Evolutionary conservation across 768 basidiomycete genomes (phyloP).

Genomic region (Suillus clintonianus): DNA sequence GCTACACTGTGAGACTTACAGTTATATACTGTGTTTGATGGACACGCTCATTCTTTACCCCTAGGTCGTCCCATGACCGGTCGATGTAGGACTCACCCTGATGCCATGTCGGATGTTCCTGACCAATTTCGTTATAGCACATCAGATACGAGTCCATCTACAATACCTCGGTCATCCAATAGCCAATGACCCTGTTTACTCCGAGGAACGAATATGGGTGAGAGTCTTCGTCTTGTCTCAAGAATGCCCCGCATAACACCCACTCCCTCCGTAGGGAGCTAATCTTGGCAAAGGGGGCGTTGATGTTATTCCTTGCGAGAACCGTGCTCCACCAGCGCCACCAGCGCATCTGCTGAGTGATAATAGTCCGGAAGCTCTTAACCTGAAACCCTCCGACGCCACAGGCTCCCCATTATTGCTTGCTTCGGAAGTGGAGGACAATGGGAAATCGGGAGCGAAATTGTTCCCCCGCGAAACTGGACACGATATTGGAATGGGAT

Average conservation of each 20-base stretch:
- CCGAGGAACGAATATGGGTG: constrained; percentile 77
- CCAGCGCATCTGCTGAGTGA: constrained; percentile 36
- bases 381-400: not conserved
- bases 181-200: constrained; percentile 94
- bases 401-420: not conserved
- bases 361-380: constrained; percentile 51
- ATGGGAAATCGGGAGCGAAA: constrained; percentile 29
- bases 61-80: constrained; percentile 88
- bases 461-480: constrained; percentile 83
- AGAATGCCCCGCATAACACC: not conserved
- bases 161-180: constrained; percentile 94
- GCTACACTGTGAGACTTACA: constrained; percentile 64
- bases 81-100: constrained; percentile 61
- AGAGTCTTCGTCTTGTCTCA: constrained; percentile 12
- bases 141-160: constrained; percentile 96
- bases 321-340: constrained; percentile 63
- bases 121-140: constrained; percentile 54
- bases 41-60: constrained; percentile 5
- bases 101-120: not conserved
- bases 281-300: constrained; percentile 80
- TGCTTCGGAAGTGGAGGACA: constrained; percentile 2
- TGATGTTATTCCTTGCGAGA: constrained; percentile 68
- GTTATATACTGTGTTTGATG: not conserved
- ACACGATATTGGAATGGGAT: constrained; percentile 85
- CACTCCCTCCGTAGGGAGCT: constrained; percentile 51